Percentiles rank a stretch among this genome's conserved stretches.
Conservation (phyloP, 2,329 filamentous ascomycete genomes). For the Fusarium mangiferae region DNA sequence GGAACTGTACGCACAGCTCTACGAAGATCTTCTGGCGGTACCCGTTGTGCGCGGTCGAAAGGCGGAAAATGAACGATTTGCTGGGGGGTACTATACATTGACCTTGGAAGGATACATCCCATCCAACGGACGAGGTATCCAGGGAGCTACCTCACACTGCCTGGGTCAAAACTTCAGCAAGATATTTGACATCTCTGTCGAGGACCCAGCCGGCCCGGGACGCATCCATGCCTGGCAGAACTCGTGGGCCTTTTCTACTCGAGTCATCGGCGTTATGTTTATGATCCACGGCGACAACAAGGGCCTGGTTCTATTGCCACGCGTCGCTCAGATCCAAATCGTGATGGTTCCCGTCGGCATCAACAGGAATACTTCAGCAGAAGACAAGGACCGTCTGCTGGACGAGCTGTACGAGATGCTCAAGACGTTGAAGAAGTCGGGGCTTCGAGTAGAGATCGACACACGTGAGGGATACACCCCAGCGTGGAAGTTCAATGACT, state of each 20-base stretch:
- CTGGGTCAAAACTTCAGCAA: conserved; percentile 98
- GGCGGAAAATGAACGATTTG: conserved; percentile 98
- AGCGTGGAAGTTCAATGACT: conserved; percentile 98
- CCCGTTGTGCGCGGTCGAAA: conserved; percentile 94
- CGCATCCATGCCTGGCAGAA: conserved; percentile 96
- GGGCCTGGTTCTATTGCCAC: conserved; percentile 90
- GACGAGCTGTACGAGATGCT: conserved; percentile 79
- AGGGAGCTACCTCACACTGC: conserved; percentile 93
- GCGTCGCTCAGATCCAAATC: conserved; percentile 86
- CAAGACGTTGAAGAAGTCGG: conserved; percentile 74
- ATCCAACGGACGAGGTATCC: conserved; percentile 93
- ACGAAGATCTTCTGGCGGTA: conserved; percentile 92
- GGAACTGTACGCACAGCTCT: conserved; percentile 90
- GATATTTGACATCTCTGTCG: conserved; percentile 98
- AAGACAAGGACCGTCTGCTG: conserved; percentile 74
- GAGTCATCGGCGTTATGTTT: conserved; percentile 98
- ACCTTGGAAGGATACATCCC: conserved; percentile 98
- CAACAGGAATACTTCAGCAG: conserved; percentile 84
- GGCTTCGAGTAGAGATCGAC: conserved; percentile 83
- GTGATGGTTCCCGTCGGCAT: conserved; percentile 93
- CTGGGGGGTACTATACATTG: conserved; percentile 94
- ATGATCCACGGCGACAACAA: conserved; percentile 98
- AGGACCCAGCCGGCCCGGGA: conserved; percentile 86
- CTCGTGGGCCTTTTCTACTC: conserved; percentile 97
- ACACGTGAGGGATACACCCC: conserved; percentile 91